phyloP scores from a whole-genome alignment of 345 rosid species.

The Gossypium stocksii region DNA sequence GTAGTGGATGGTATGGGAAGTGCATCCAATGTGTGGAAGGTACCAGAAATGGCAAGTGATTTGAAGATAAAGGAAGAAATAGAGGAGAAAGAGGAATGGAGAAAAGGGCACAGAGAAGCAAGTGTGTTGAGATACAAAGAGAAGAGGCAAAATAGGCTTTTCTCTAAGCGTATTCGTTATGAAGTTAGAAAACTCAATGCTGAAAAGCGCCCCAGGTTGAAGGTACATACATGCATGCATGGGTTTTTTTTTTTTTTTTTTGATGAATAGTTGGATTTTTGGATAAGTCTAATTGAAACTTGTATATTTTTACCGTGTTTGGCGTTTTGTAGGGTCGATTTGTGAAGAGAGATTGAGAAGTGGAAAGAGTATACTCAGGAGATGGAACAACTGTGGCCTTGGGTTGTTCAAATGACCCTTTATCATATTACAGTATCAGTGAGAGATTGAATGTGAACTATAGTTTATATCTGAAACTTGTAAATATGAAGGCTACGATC shows the following conservation, averaged over 20 bases:
- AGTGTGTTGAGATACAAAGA: constrained; percentile 88
- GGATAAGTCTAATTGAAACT: neutral
- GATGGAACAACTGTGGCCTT: neutral
- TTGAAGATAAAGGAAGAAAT: constrained; percentile 12
- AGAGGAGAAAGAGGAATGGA: constrained; percentile 32
- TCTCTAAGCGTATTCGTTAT: constrained; percentile 76
- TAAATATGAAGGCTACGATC: neutral
- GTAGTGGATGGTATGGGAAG: constrained; percentile 24
- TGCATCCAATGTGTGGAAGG: constrained; percentile 43
- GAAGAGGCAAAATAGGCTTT: constrained; percentile 82
- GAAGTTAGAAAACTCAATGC: constrained; percentile 94
- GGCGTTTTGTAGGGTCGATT: constrained; percentile 51
- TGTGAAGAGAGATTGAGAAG: constrained; percentile 41
- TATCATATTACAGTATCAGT: neutral
- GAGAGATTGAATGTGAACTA: neutral
- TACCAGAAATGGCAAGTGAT: constrained; percentile 45
- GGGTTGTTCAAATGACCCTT: neutral
- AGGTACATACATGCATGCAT: constrained; percentile 26
- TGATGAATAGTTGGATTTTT: no score
- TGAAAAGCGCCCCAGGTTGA: constrained; percentile 86
- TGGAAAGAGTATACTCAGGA: neutral
- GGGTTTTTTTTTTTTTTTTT: no score
- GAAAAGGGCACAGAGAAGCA: constrained; percentile 65
- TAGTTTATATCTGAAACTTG: neutral
- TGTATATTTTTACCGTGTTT: neutral